Percentiles rank a stretch among this genome's conserved stretches.
phyloP scores from a whole-genome alignment of 306 rosid species.

The Oxytropis ochrocephala region DNA sequence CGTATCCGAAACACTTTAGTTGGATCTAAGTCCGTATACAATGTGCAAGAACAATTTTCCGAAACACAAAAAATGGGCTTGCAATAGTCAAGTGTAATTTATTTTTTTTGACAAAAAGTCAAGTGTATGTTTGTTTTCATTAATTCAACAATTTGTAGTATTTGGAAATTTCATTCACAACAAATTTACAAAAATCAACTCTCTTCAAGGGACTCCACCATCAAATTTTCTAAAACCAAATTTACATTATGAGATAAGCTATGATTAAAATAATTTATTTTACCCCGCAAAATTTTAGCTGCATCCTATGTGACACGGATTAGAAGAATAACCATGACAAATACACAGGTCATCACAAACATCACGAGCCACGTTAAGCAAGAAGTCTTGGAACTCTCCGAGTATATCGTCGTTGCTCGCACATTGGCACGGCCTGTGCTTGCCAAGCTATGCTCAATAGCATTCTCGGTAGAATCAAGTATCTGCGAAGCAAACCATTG shows the following conservation, averaged over 20 bases:
- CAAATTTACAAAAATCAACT: too few species aligned
- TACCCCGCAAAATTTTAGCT: not conserved
- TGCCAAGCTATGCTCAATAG: constrained; percentile 84
- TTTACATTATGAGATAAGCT: not conserved
- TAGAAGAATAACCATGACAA: constrained; percentile 83
- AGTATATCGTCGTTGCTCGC: constrained; percentile 59
- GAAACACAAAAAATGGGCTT: too few species aligned
- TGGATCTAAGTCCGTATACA: too few species aligned
- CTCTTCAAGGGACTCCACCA: too few species aligned
- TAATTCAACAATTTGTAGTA: too few species aligned
- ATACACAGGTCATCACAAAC: constrained; percentile 63
- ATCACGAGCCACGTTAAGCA: constrained; percentile 77
- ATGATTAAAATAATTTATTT: not conserved
- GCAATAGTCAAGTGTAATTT: too few species aligned
- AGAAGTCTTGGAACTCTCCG: constrained; percentile 66
- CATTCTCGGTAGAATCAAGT: constrained; percentile 82
- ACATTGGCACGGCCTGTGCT: constrained; percentile 75
- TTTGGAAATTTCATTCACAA: too few species aligned
- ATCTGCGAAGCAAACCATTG: constrained; percentile 43
- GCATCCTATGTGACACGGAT: constrained; percentile 60
- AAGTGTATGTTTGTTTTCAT: too few species aligned
- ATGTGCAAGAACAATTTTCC: too few species aligned
- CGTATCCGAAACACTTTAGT: too few species aligned
- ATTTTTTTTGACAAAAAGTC: too few species aligned
- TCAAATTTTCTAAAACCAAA: not conserved